Base-by-base conservation (phyloP, 1,284 basidiomycete genomes). In the Boletus smithii region DNA sequence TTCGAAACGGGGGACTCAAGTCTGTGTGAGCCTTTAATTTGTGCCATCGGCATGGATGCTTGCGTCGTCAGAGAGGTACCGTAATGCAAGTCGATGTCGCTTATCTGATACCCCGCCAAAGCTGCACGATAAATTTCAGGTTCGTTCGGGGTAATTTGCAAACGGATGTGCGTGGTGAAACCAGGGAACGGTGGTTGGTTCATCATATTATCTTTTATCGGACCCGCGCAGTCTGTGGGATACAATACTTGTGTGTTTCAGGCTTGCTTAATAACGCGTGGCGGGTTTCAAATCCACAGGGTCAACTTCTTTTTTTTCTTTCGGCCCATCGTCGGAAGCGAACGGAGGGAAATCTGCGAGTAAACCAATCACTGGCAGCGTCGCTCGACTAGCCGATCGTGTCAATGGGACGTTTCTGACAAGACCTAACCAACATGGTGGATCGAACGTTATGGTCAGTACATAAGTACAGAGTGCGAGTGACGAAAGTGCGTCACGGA, bases 401-500 rank as follows among this genome's bases (percentile, higher is more conserved):
- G 18, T 56, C 39, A 26, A 42, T 33, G 39, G 44, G 38, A 44
- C 37, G 32, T 42, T 38, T 60, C 26, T 48, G 50, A 48, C 55
- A 36, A 17, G 47, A n/a, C n/a, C n/a, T n/a, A n/a, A n/a, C n/a
- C n/a, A n/a, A n/a, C n/a, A n/a, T n/a, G n/a, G n/a, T n/a, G n/a
- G 35, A 34, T 44, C 49, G 22, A 45, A 49, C 41, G 33, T 37
- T 44, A 48, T 35, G 39, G 31, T 17, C 22, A 26, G 31, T 34
- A 18, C 24, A 42, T 42, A 10, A 7, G 26, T 17, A 20, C 22
- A 27, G 11, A 34, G 23, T n/a, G 10, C 18, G 14, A n/a, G 27
- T 55, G 44, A 57, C 51, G 48, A 56, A 42, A 55, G 20, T 29
- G 46, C 23, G 14, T 16, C 8, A 40, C 54, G 59, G 57, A 38